These are phyloP conservation scores for Cocos nucifera DNA, from an alignment of 176 grass and related monocot species.

Conservation along the genomic window DNA sequence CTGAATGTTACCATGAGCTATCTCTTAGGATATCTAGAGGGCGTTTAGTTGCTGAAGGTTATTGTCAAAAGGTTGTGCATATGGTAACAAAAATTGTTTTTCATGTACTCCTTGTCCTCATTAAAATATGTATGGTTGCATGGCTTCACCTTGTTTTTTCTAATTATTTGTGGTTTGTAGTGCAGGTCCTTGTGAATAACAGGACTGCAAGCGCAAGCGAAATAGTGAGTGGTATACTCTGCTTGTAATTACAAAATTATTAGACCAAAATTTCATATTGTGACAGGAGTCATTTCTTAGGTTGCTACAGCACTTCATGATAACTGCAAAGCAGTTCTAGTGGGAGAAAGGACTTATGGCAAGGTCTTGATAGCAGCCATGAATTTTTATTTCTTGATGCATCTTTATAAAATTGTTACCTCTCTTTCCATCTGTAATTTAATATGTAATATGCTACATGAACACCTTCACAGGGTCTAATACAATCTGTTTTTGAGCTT, in stretches of 20 bases:
- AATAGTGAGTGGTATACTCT: constrained; percentile 60
- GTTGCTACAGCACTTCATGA: constrained; percentile 98
- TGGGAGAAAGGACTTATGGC: constrained; percentile 81
- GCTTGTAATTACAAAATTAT: too few species aligned
- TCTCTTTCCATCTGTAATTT: constrained; percentile 11
- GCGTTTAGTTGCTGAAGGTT: too few species aligned
- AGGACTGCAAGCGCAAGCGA: constrained; percentile 93
- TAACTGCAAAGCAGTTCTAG: constrained; percentile 98
- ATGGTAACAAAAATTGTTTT: not conserved
- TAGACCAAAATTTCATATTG: too few species aligned
- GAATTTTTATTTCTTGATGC: not conserved
- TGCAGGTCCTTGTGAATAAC: constrained; percentile 79
- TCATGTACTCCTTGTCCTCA: not conserved
- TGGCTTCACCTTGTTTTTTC: not conserved
- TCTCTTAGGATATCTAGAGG: too few species aligned
- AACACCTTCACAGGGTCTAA: constrained; percentile 59
- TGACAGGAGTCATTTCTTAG: constrained; percentile 24
- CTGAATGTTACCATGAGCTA: too few species aligned
- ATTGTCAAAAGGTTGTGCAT: too few species aligned
- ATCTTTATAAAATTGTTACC: not conserved
- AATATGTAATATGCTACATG: constrained; percentile 2
- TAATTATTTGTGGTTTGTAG: constrained; percentile 26
- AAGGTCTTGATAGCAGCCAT: constrained; percentile 43
- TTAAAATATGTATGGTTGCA: too few species aligned
- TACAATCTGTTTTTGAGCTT: constrained; percentile 96